Percentiles rank a stretch among this genome's conserved stretches.
Evolutionary conservation across 1,284 basidiomycete species (phyloP).

Genomic region (Ustilago shanxiensis): DNA sequence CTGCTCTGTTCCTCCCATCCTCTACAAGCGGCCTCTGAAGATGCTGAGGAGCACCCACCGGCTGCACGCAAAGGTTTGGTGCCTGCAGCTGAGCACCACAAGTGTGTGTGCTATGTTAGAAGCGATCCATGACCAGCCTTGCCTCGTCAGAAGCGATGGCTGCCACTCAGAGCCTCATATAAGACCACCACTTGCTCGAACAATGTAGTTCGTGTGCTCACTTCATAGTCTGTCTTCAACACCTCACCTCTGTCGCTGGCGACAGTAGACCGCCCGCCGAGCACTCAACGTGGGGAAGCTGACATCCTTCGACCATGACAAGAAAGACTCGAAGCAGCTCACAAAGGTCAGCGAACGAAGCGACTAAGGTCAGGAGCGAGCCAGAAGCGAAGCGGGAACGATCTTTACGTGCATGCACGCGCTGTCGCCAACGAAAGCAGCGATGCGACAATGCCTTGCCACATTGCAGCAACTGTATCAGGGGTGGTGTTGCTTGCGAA

Average conservation of each 20-base stretch:
- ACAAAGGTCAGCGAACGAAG: background rate
- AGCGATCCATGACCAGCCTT: background rate
- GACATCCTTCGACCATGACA: conserved; percentile 9
- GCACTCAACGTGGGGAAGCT: background rate
- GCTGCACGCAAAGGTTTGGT: background rate
- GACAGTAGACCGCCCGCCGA: background rate
- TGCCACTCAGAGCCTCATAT: background rate
- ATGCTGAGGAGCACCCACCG: background rate
- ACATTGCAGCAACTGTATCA: conserved; percentile 45
- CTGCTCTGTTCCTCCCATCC: background rate
- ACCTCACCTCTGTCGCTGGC: background rate
- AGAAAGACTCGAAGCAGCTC: conserved; percentile 7
- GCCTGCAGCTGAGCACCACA: background rate
- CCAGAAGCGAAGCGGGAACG: conserved; percentile 17
- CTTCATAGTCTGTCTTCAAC: background rate
- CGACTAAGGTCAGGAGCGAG: background rate
- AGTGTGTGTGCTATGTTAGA: background rate
- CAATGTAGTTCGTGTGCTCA: background rate
- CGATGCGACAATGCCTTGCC: conserved; percentile 48
- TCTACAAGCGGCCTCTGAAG: background rate
- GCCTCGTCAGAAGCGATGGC: background rate
- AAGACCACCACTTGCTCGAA: background rate
- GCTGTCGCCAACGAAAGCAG: conserved; percentile 49
- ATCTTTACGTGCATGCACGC: conserved; percentile 44
- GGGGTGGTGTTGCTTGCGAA: conserved; percentile 39